phyloP scores from a whole-genome alignment of 108 stramenopile species.

The Cyclostephanos tholiformis region DNA sequence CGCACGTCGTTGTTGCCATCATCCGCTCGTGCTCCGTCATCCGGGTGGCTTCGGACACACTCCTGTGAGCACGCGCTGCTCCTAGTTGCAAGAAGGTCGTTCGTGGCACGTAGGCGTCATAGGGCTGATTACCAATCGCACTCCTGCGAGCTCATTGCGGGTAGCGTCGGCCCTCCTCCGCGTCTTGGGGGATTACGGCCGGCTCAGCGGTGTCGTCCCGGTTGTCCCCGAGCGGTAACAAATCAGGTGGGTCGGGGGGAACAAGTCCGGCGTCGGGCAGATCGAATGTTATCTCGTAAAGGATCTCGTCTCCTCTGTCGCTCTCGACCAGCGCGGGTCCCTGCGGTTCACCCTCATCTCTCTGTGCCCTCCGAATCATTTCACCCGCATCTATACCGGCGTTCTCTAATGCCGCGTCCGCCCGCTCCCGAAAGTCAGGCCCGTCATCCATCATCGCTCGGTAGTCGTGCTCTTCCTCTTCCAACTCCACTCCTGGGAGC shows the following conservation, averaged over 20 bases:
- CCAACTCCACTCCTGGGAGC: constrained; percentile 13
- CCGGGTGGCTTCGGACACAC: neutral
- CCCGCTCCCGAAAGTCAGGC: neutral
- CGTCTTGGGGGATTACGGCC: neutral
- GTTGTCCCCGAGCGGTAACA: neutral
- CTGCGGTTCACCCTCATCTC: neutral
- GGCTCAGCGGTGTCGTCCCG: neutral
- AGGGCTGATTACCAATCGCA: neutral
- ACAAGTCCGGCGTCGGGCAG: neutral
- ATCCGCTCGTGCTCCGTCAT: neutral
- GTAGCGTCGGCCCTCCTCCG: neutral
- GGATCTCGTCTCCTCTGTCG: neutral
- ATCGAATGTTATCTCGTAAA: neutral
- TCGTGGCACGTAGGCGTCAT: neutral
- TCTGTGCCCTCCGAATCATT: neutral
- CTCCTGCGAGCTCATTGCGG: neutral
- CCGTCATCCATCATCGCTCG: neutral
- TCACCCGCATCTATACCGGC: neutral
- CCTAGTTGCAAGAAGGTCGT: neutral
- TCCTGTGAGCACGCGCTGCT: neutral
- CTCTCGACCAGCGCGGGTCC: neutral
- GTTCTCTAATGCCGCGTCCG: neutral
- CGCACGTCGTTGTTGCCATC: neutral
- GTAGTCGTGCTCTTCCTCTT: neutral
- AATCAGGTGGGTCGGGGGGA: neutral